phyloP scores from a whole-genome alignment of 1,139 yeast species.

The Oligophagozyma castellii region DNA sequence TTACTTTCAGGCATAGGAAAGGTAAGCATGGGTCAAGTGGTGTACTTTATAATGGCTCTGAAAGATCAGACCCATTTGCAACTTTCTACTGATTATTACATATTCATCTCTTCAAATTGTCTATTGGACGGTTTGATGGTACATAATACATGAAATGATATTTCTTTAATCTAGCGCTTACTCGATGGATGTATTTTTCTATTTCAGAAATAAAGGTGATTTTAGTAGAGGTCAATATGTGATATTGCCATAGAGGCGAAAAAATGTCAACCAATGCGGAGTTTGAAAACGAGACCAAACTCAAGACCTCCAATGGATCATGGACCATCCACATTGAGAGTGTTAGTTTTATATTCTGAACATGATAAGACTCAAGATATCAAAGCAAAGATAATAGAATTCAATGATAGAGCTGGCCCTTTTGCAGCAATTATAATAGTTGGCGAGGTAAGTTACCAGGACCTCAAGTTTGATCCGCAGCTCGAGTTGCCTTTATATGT shows the following conservation, averaged over 20 bases:
- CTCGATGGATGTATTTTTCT: no score
- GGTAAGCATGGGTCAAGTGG: conserved; percentile 36
- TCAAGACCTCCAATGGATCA: no score
- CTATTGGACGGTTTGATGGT: background rate
- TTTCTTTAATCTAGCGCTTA: background rate
- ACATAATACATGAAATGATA: background rate
- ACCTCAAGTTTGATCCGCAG: no score
- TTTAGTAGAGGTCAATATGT: background rate
- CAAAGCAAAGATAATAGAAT: no score
- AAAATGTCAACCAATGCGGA: no score
- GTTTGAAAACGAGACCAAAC: no score
- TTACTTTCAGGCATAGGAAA: conserved; percentile 79
- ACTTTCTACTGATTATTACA: conserved; percentile 23
- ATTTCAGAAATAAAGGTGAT: background rate
- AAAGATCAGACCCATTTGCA: conserved; percentile 30
- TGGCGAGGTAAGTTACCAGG: conserved; percentile 28
- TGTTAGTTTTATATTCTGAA: background rate
- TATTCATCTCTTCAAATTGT: background rate
- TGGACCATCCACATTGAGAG: background rate
- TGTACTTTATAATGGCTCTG: conserved; percentile 26
- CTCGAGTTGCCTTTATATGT: no score
- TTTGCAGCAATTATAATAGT: conserved; percentile 42
- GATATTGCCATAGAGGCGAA: background rate
- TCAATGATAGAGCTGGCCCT: no score
- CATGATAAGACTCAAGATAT: background rate